Base-by-base conservation (phyloP, 2,329 filamentous ascomycete genomes). In the Didymella pinodella region DNA sequence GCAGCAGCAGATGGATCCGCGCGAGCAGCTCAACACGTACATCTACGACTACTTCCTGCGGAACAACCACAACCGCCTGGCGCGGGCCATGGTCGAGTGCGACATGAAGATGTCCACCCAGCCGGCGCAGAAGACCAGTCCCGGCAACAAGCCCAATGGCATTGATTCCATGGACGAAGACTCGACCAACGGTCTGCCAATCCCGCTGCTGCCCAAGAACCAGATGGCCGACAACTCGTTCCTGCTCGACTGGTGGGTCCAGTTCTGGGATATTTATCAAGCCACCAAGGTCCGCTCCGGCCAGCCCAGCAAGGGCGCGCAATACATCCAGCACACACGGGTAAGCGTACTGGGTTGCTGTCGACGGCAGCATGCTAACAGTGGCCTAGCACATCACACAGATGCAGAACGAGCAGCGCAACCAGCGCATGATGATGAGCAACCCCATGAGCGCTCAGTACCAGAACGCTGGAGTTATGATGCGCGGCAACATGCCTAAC, bases 241-340 rank as follows among this genome's bases (percentile, higher is more conserved):
- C 72, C 83, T 99, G n/a, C 90, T 92, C 68, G 95, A 98, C 72
- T 99, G 95, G 95, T 99, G 96, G 82, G 92, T 89, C 73, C 85
- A 97, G 51, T 99, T 99, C 78, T 98, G 93, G 93, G 95, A 99
- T 72, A 92, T 98, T 68, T 96, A 91, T 78, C 88, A 88, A 73
- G 92, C 92, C 55, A 91, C 94, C 74, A 90, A 92, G 72, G 86
- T 84, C 70, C 63, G 66, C 48, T 45, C 40, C n/a, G 57, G 47
- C 29, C 62, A 50, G 41, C 59, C 61, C 16, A 60, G 67, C 47
- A 74, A 76, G 61, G 55, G 83, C 73, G 85, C 63, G 85, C 88
- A 91, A 80, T 97, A 96, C 77, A 86, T 96, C 57, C 81, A 85
- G 59, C 91, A 96, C 73, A 93, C 90, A 63, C 91, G 96, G 85